Evolutionary conservation across 352 stramenopile genomes (phyloP).

Genomic region (Globisporangium alternatum): DNA sequence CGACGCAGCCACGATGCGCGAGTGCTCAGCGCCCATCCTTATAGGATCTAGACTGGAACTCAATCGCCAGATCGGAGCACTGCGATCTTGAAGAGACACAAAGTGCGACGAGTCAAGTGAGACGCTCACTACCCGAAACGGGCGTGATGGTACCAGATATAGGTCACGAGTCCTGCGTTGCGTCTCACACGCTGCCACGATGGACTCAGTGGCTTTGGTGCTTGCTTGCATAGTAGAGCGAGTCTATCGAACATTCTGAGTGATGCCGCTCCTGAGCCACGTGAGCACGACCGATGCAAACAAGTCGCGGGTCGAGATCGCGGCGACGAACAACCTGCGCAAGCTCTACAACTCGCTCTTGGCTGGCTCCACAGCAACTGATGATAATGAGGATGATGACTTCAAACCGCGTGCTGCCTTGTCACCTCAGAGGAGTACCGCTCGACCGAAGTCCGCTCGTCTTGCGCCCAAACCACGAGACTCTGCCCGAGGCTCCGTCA

Average conservation of each 20-base stretch:
- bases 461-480: background rate
- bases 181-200: background rate
- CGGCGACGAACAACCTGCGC: slow-evolving; percentile 27
- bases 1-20: slow-evolving; percentile 9
- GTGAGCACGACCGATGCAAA: background rate
- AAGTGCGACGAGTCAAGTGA: background rate
- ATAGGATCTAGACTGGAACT: background rate
- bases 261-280: background rate
- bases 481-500: background rate
- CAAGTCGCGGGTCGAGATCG: slow-evolving; percentile 29
- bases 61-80: background rate
- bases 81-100: slow-evolving; percentile 19
- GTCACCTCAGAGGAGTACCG: background rate
- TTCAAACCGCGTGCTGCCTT: background rate
- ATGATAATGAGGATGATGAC: background rate
- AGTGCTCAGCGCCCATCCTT: slow-evolving; percentile 43
- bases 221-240: background rate
- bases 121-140: background rate
- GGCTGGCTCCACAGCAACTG: background rate
- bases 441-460: slow-evolving; percentile 18
- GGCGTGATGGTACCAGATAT: background rate
- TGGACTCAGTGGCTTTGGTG: background rate
- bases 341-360: slow-evolving; percentile 26
- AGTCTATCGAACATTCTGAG: no score
- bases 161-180: background rate